Conservation (phyloP, 1,284 basidiomycete species). For the Athelia sp. region DNA sequence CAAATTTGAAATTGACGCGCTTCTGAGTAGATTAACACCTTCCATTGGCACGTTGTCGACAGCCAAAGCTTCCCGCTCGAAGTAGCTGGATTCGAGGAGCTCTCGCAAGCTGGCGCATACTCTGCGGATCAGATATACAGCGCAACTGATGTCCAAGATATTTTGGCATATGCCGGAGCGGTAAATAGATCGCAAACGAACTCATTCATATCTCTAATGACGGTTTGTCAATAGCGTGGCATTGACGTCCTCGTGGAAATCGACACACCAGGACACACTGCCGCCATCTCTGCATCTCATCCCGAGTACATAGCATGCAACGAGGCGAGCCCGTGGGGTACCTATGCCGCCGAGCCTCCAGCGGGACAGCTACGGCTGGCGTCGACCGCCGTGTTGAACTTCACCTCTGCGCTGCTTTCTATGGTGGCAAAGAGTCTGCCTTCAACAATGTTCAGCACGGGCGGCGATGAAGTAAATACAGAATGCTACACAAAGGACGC, state of each 20-base stretch:
- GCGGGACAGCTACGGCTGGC: conserved; percentile 77
- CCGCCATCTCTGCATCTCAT: conserved; percentile 57
- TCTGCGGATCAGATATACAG: conserved; percentile 52
- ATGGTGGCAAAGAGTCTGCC: conserved; percentile 41
- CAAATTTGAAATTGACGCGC: background rate
- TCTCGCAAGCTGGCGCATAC: conserved; percentile 72
- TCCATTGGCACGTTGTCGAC: conserved; percentile 82
- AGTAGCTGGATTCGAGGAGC: conserved; percentile 55
- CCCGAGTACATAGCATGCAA: conserved; percentile 76
- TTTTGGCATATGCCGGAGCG: conserved; percentile 69
- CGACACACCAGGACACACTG: conserved; percentile 81
- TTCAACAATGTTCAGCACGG: conserved; percentile 66
- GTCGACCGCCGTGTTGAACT: conserved; percentile 35
- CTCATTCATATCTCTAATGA: too few species aligned
- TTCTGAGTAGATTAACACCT: conserved; percentile 50
- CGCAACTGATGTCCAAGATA: conserved; percentile 50
- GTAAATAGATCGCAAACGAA: too few species aligned
- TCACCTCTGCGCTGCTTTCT: conserved; percentile 40
- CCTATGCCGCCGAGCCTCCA: conserved; percentile 72
- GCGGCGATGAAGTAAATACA: conserved; percentile 79
- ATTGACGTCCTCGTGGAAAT: conserved; percentile 43
- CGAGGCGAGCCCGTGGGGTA: conserved; percentile 55
- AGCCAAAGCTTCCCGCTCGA: conserved; percentile 74
- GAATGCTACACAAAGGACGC: conserved; percentile 64
- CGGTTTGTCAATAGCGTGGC: too few species aligned